A percentile compares a stretch with the other conserved stretches of the same genome.
Conservation (phyloP, 345 rosid genomes). For the Lepidium africanum region DNA sequence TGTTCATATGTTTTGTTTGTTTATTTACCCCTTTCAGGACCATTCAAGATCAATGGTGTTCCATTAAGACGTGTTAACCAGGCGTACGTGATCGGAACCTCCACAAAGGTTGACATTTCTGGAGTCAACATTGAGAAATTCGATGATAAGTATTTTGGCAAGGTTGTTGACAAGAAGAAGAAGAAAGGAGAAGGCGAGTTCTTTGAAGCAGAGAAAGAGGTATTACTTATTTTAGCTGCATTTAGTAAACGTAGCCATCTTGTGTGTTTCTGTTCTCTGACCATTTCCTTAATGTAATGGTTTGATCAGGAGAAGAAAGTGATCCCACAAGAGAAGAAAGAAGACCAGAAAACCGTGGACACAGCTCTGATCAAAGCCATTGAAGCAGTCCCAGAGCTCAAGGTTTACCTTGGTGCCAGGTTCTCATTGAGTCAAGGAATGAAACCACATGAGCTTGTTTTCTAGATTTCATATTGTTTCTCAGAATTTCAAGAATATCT, state of each 20-base stretch:
- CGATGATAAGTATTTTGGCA: constrained; percentile 55
- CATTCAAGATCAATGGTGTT: constrained; percentile 73
- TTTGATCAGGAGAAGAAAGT: constrained; percentile 50
- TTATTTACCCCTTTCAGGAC: constrained; percentile 33
- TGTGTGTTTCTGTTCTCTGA: neutral
- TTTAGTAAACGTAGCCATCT: neutral
- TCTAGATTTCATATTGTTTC: constrained; percentile 32
- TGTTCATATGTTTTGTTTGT: neutral
- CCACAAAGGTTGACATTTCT: constrained; percentile 63
- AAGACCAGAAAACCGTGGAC: constrained; percentile 73
- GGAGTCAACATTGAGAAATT: constrained; percentile 46
- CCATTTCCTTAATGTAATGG: too few species aligned
- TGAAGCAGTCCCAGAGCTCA: constrained; percentile 67
- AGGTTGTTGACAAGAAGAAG: constrained; percentile 67
- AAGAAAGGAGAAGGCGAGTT: constrained; percentile 74
- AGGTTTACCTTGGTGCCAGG: constrained; percentile 72
- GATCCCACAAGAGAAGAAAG: constrained; percentile 72
- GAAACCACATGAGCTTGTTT: constrained; percentile 83
- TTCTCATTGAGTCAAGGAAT: constrained; percentile 74
- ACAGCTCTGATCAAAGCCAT: constrained; percentile 50
- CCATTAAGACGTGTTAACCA: constrained; percentile 67
- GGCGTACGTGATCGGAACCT: constrained; percentile 57
- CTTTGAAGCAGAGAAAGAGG: constrained; percentile 81
- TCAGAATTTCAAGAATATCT: constrained; percentile 3
- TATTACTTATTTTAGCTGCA: neutral